A percentile compares a stretch with the other conserved stretches of the same genome.
phyloP scores from a whole-genome alignment of 495 filamentous ascomycete genomes.

The Penicillium roqueforti region DNA sequence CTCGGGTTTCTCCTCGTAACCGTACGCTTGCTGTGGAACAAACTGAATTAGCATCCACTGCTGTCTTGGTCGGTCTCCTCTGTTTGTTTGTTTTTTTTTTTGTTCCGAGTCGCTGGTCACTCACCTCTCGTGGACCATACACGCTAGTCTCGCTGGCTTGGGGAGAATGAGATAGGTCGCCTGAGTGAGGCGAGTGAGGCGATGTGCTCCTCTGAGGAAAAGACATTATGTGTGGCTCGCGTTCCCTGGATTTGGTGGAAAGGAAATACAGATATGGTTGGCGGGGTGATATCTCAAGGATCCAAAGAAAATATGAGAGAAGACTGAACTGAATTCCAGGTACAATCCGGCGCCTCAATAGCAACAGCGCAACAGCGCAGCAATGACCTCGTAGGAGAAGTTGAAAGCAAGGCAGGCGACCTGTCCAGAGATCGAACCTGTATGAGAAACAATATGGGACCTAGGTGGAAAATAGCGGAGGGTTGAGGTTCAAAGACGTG shows the following conservation, averaged over 20 bases:
- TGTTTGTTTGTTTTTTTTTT: neutral
- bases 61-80: neutral
- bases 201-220: slow-evolving; percentile 18
- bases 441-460: neutral
- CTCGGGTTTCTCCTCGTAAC: slow-evolving; percentile 28
- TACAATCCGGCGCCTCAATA: neutral
- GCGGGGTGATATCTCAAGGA: neutral
- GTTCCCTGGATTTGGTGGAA: neutral
- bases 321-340: neutral
- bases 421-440: slow-evolving; percentile 2
- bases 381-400: neutral
- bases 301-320: neutral
- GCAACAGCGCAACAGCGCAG: neutral
- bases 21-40: slow-evolving; percentile 23
- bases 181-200: slow-evolving; percentile 22
- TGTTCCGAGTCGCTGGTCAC: neutral
- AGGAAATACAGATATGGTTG: neutral
- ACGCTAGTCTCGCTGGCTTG: slow-evolving; percentile 21
- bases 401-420: neutral
- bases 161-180: slow-evolving; percentile 21
- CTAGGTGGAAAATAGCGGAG: neutral
- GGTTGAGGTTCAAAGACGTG: neutral
- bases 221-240: slow-evolving; percentile 22
- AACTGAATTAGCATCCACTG: slow-evolving; percentile 3
- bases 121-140: slow-evolving; percentile 13